These are phyloP conservation scores for Kwoniella heveanensis DNA, from an alignment of 768 basidiomycete genomes.

Conservation along the genomic window DNA sequence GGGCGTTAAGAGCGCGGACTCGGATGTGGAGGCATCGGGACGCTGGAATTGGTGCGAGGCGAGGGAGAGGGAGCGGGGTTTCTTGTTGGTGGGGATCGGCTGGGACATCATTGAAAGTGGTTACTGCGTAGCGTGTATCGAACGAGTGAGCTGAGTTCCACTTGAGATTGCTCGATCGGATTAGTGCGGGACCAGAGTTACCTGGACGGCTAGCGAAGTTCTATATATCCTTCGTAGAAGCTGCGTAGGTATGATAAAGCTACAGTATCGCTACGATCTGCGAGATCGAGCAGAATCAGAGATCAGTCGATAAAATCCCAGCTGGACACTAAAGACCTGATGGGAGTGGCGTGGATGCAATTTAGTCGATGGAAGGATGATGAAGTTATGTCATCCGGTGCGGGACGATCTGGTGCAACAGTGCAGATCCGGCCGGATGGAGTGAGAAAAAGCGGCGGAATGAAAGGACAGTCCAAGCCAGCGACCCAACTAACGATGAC, in stretches of 20 bases:
- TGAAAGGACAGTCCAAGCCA: background rate
- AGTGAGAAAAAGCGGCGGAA: background rate
- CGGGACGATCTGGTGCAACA: background rate
- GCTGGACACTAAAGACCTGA: background rate
- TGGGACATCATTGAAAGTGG: constrained; percentile 18
- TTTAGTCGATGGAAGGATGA: background rate
- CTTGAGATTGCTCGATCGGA: no score
- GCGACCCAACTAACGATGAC: background rate
- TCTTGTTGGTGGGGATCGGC: constrained; percentile 21
- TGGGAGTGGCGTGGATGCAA: background rate
- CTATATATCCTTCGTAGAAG: no score
- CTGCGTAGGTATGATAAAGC: no score
- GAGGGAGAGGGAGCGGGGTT: constrained; percentile 16
- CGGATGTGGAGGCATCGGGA: background rate
- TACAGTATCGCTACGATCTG: no score
- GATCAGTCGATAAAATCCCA: background rate
- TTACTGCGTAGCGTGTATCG: no score
- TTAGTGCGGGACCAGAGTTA: no score
- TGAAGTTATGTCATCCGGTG: constrained; percentile 1
- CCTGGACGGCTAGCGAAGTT: no score
- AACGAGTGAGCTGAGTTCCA: no score
- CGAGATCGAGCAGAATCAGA: no score
- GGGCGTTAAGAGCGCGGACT: constrained; percentile 17
- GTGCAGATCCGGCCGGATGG: constrained; percentile 1
- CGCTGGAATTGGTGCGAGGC: background rate